Evolutionary conservation across 2,329 filamentous ascomycete genomes (phyloP).

Genomic region (Beauveria varroae): DNA sequence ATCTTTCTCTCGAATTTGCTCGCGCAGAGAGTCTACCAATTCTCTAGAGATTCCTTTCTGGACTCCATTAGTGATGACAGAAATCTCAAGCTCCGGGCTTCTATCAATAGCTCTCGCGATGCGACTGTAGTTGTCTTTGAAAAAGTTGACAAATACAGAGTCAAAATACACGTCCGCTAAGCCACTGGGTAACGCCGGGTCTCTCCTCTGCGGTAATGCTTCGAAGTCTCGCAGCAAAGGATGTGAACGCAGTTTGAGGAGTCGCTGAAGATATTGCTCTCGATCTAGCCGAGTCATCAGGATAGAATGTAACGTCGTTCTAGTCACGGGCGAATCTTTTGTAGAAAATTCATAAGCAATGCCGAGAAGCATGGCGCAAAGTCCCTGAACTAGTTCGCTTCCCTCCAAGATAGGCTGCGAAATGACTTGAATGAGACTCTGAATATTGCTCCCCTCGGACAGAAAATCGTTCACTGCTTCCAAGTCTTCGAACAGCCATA

Average conservation of each 20-base stretch:
- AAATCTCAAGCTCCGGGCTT: constrained; percentile 80
- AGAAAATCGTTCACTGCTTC: constrained; percentile 90
- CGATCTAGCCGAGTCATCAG: constrained; percentile 71
- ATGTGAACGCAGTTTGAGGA: constrained; percentile 70
- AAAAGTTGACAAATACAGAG: constrained; percentile 78
- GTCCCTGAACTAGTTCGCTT: constrained; percentile 65
- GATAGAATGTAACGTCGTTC: constrained; percentile 72
- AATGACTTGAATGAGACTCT: constrained; percentile 71
- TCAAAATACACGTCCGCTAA: constrained; percentile 82
- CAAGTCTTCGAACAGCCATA: constrained; percentile 88
- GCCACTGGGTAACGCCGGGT: constrained; percentile 37
- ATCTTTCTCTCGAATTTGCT: constrained; percentile 68
- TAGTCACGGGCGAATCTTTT: constrained; percentile 86
- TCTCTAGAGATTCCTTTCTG: constrained; percentile 92
- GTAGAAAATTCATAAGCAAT: constrained; percentile 96
- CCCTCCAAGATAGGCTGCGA: constrained; percentile 49
- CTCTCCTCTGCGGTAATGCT: constrained; percentile 65
- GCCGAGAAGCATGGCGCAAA: constrained; percentile 78
- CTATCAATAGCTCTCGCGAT: constrained; percentile 80
- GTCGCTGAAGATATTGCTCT: constrained; percentile 77
- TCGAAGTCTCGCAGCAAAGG: constrained; percentile 84
- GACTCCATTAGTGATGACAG: constrained; percentile 68
- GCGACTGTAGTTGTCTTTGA: constrained; percentile 92
- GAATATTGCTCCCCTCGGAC: constrained; percentile 84
- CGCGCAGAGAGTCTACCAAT: constrained; percentile 75